These are phyloP conservation scores for Trichoderma brevicompactum DNA, from an alignment of 2,329 filamentous ascomycete species.

Conservation along the genomic window DNA sequence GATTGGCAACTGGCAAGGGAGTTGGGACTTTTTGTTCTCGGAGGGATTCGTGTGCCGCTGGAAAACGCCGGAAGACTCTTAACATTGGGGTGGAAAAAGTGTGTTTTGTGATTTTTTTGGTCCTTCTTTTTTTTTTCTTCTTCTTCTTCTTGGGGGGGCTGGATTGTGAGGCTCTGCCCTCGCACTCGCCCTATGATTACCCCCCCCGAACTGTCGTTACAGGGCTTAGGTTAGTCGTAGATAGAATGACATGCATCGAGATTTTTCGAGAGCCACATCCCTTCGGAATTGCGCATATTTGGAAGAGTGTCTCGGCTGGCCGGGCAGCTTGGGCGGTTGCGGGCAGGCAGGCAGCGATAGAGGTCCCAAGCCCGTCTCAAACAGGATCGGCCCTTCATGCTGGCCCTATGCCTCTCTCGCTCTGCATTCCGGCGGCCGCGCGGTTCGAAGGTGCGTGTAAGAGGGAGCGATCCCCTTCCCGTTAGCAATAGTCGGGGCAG, in stretches of 20 bases:
- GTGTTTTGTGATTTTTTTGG: constrained; percentile 10
- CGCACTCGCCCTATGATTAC: not conserved
- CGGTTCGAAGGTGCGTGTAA: not conserved
- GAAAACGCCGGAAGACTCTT: not conserved
- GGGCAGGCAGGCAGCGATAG: not conserved
- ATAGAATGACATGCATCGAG: constrained; percentile 6
- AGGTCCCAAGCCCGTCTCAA: not conserved
- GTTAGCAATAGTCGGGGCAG: not conserved
- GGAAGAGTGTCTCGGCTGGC: not conserved
- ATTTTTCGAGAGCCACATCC: not conserved
- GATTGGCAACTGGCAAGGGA: constrained; percentile 23
- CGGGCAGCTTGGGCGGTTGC: too few relatives aligned
- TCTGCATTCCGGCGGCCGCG: not conserved
- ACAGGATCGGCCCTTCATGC: constrained; percentile 25
- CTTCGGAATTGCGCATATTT: not conserved
- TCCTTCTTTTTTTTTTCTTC: not conserved
- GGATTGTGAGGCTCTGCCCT: constrained; percentile 1
- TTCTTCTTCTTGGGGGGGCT: not conserved
- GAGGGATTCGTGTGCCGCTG: constrained; percentile 7
- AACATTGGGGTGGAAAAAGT: constrained; percentile 9
- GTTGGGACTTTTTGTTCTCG: constrained; percentile 18
- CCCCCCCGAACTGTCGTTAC: constrained; percentile 24
- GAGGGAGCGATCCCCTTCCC: constrained; percentile 1
- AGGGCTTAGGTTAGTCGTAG: constrained; percentile 7
- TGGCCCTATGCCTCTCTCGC: not conserved